Conservation (phyloP, 208 protist species). For the Blechomonas ayalai region DNA sequence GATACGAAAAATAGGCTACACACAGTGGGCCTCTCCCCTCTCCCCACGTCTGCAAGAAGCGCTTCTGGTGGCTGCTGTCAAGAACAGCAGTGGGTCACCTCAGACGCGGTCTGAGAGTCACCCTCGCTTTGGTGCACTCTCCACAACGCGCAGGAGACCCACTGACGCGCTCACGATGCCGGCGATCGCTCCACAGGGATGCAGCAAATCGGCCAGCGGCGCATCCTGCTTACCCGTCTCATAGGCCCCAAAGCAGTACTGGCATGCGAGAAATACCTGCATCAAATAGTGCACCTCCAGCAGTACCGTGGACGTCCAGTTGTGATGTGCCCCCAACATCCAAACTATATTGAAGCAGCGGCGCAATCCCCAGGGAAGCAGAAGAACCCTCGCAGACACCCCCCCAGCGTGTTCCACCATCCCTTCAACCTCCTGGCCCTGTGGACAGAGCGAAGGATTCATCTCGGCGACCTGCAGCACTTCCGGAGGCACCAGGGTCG, state of each 20-base stretch:
- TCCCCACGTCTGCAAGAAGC: not conserved
- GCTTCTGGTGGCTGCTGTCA: not conserved
- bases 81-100: no score
- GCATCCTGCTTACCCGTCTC: slow-evolving; percentile 52
- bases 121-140: slow-evolving; percentile 66
- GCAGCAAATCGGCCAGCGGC: slow-evolving; percentile 38
- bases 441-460: no score
- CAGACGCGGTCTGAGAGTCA: no score
- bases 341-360: slow-evolving; percentile 74
- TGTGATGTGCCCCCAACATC: slow-evolving; percentile 67
- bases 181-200: slow-evolving; percentile 47
- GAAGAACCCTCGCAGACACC: slow-evolving; percentile 31
- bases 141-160: slow-evolving; percentile 52
- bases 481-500: no score
- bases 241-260: slow-evolving; percentile 75
- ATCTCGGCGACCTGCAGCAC: no score
- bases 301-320: slow-evolving; percentile 59
- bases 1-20: no score
- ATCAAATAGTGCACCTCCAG: slow-evolving; percentile 71
- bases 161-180: slow-evolving; percentile 64
- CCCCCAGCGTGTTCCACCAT: no score
- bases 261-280: slow-evolving; percentile 70
- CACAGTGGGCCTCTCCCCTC: no score
- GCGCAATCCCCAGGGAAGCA: slow-evolving; percentile 70
- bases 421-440: no score